Percentiles rank a stretch among this genome's conserved stretches.
Conservation (phyloP, 192 early-diverging fungal species). For the Coemansia sp. region DNA sequence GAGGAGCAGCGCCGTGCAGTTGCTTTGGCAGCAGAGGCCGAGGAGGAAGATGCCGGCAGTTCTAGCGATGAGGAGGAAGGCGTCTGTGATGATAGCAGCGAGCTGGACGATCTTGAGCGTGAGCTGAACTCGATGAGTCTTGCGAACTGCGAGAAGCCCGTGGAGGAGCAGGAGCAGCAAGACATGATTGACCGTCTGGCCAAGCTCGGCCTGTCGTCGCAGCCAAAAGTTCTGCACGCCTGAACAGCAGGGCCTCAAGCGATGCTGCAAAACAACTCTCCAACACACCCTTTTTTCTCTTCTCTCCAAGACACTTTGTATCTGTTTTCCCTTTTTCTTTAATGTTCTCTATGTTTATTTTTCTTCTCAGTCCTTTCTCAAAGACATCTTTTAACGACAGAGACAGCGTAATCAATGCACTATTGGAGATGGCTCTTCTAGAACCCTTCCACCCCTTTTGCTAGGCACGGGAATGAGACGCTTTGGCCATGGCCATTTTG, state of each 20-base stretch:
- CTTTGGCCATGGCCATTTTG: too few relatives aligned
- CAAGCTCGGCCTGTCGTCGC: constrained; percentile 34
- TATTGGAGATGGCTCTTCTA: too few relatives aligned
- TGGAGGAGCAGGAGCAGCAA: constrained; percentile 19
- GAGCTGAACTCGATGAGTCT: constrained; percentile 47
- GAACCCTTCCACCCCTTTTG: too few relatives aligned
- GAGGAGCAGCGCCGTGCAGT: constrained; percentile 16
- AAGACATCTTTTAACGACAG: neutral
- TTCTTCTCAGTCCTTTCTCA: neutral
- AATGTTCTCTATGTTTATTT: neutral
- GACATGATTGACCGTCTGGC: constrained; percentile 40
- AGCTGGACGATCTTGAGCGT: constrained; percentile 45
- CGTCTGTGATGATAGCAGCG: constrained; percentile 15
- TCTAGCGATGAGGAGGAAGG: neutral
- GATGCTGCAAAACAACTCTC: neutral
- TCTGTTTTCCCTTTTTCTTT: neutral
- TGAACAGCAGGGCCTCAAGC: neutral
- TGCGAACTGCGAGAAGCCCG: neutral
- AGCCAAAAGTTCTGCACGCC: neutral
- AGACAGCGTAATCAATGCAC: too few relatives aligned
- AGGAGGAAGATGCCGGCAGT: too few relatives aligned
- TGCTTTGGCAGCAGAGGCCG: neutral
- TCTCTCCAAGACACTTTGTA: neutral
- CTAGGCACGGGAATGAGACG: too few relatives aligned
- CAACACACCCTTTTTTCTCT: neutral